A percentile compares a stretch with the other conserved stretches of the same genome.
phyloP scores from a whole-genome alignment of 306 rosid genomes.

The Abrus precatorius region DNA sequence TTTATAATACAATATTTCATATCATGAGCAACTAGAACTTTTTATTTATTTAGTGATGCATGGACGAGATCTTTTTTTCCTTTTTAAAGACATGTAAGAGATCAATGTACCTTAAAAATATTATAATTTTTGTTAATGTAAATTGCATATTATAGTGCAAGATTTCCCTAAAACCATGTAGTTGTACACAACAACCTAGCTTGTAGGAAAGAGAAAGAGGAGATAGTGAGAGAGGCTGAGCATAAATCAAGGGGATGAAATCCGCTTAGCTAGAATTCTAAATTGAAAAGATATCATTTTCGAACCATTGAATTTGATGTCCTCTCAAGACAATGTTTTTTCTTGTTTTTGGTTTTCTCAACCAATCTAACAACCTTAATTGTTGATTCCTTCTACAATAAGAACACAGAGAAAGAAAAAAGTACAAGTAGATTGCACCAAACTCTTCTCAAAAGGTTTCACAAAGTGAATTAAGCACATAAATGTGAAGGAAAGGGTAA shows the following conservation, averaged over 20 bases:
- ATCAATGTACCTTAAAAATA: too few relatives aligned
- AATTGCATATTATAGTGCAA: background rate
- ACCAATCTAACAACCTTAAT: slow-evolving; percentile 12
- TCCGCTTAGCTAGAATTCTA: slow-evolving; percentile 24
- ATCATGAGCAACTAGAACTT: too few relatives aligned
- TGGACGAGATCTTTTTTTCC: too few relatives aligned
- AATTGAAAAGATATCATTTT: slow-evolving; percentile 27
- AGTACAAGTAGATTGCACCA: background rate
- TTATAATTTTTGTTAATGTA: slow-evolving; percentile 22
- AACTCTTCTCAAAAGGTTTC: background rate
- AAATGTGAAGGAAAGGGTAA: slow-evolving; percentile 1
- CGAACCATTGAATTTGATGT: slow-evolving; percentile 51
- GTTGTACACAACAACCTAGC: slow-evolving; percentile 1
- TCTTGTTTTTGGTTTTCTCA: slow-evolving; percentile 1
- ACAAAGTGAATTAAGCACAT: background rate
- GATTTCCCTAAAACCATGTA: slow-evolving; percentile 8
- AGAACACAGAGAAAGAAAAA: background rate
- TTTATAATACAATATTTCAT: too few relatives aligned
- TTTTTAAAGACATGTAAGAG: too few relatives aligned
- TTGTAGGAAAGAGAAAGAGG: slow-evolving; percentile 32
- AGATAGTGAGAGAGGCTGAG: slow-evolving; percentile 53
- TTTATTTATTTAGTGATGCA: too few relatives aligned
- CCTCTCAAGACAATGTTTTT: slow-evolving; percentile 14
- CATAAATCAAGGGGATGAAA: slow-evolving; percentile 58
- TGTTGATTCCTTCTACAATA: background rate